Evolutionary conservation across 2,329 filamentous ascomycete species (phyloP).

Genomic region (Corniculantispora saksenae): DNA sequence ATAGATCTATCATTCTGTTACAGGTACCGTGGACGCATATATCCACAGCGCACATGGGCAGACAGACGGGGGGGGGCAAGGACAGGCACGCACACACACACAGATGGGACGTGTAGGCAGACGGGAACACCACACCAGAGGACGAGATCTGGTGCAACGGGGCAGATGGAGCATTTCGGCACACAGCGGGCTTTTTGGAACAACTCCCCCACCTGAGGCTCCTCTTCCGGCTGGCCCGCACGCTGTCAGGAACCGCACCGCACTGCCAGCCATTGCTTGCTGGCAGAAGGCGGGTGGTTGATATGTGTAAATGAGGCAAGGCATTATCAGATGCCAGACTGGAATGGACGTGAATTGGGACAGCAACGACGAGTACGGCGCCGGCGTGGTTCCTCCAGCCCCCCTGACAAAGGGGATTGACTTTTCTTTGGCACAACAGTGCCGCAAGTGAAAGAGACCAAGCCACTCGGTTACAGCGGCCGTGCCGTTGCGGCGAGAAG

Average conservation of each 20-base stretch:
- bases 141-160: constrained; percentile 16
- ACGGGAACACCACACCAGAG: background rate
- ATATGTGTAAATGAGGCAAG: background rate
- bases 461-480: background rate
- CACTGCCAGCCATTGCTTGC: background rate
- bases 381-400: no score
- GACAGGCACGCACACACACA: background rate
- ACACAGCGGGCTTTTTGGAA: background rate
- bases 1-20: background rate
- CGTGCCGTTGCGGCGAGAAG: background rate
- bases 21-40: background rate
- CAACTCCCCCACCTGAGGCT: background rate
- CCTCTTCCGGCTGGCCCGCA: constrained; percentile 8
- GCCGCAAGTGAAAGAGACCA: background rate
- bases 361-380: background rate
- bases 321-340: constrained; percentile 1
- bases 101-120: background rate
- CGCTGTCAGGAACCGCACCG: constrained; percentile 12
- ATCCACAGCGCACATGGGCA: background rate
- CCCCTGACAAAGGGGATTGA: background rate
- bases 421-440: background rate
- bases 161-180: constrained; percentile 13
- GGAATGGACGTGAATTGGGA: background rate
- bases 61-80: background rate
- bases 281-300: background rate